Evolutionary conservation across 768 basidiomycete genomes (phyloP).

Genomic region (Collybia nuda): DNA sequence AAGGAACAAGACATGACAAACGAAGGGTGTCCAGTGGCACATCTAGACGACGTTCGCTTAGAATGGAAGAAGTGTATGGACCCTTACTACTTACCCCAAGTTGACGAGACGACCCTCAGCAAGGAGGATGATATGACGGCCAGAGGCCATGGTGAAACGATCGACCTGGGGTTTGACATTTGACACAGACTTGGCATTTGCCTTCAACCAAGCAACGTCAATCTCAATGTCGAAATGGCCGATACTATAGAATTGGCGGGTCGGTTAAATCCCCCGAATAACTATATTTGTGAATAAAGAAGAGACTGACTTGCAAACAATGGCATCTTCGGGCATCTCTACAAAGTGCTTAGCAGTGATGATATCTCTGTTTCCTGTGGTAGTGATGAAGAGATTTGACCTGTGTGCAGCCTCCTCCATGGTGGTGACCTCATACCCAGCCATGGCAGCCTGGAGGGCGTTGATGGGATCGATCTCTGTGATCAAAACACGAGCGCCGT

Average conservation of each 20-base stretch:
- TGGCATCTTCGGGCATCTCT: constrained; percentile 97
- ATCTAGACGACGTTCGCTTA: constrained; percentile 39
- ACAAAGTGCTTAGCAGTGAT: constrained; percentile 90
- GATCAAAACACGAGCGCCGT: constrained; percentile 93
- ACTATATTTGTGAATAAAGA: background rate
- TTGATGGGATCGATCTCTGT: constrained; percentile 99
- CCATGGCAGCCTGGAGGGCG: constrained; percentile 99
- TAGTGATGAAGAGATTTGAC: constrained; percentile 93
- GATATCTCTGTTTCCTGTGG: constrained; percentile 98
- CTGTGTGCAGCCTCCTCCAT: constrained; percentile 97
- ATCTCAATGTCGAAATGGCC: constrained; percentile 90
- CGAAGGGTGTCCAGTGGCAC: constrained; percentile 97
- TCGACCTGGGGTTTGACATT: constrained; percentile 99
- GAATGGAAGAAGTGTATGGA: constrained; percentile 6
- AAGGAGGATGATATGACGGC: constrained; percentile 95
- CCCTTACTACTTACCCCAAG: constrained; percentile 64
- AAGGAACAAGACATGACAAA: constrained; percentile 99
- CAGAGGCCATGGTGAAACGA: constrained; percentile 89
- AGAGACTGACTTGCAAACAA: constrained; percentile 86
- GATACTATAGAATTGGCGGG: constrained; percentile 47
- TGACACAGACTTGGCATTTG: constrained; percentile 75
- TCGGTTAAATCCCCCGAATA: background rate
- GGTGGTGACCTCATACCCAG: constrained; percentile 96
- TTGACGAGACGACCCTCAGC: constrained; percentile 99
- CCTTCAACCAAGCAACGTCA: constrained; percentile 98